Percentiles rank a stretch among this genome's conserved stretches.
Conservation (phyloP, 805 yeast species). For the Candida ulmi region DNA sequence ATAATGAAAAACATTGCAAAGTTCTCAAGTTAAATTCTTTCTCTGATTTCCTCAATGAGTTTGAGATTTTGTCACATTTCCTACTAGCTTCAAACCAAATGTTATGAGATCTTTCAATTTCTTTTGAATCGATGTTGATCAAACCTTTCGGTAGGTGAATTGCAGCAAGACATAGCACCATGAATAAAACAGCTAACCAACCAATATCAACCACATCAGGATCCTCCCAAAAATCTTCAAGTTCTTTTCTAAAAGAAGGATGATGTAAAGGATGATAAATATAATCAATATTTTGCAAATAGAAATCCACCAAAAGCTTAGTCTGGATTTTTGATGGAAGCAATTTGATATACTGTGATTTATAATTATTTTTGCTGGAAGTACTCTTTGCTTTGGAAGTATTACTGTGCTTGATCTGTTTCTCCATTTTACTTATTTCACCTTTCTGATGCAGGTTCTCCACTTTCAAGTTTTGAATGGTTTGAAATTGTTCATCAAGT, state of each 20-base stretch:
- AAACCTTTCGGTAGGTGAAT: conserved; percentile 24
- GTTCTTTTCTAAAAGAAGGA: conserved; percentile 17
- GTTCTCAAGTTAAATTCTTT: conserved; percentile 14
- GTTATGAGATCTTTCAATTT: conserved; percentile 21
- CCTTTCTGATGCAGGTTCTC: conserved; percentile 8
- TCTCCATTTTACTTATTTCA: conserved; percentile 7
- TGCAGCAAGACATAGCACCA: conserved; percentile 21
- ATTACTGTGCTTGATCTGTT: conserved; percentile 3
- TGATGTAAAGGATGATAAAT: conserved; percentile 26
- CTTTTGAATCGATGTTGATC: conserved; percentile 18
- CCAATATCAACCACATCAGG: conserved; percentile 18
- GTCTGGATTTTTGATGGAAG: conserved; percentile 21
- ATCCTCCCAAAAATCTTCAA: conserved; percentile 17
- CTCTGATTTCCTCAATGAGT: conserved; percentile 10
- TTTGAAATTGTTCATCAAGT: conserved; percentile 8
- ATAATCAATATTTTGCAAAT: conserved; percentile 23
- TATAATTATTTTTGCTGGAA: conserved; percentile 9
- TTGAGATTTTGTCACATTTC: conserved; percentile 18
- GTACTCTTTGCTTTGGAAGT: neutral
- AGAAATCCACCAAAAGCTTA: conserved; percentile 20
- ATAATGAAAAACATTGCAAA: conserved; percentile 23
- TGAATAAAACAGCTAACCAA: conserved; percentile 20
- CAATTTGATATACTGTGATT: conserved; percentile 14
- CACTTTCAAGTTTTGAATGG: conserved; percentile 13
- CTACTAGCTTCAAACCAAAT: conserved; percentile 23